phyloP scores from a whole-genome alignment of 345 rosid species.

The Tarenaya hassleriana region DNA sequence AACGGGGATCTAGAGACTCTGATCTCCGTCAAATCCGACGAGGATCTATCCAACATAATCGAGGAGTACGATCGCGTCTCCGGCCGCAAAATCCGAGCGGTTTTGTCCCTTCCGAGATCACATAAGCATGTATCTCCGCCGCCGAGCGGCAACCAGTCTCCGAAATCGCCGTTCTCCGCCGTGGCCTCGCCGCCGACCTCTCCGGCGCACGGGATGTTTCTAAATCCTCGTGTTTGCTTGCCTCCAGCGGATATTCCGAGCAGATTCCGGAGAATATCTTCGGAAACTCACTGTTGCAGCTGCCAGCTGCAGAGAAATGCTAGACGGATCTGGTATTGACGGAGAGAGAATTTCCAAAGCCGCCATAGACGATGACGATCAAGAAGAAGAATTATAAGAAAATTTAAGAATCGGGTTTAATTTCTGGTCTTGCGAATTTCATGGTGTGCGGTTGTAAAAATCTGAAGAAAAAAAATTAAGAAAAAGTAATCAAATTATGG shows the following conservation, averaged over 20 bases:
- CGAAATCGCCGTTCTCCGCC: conserved; percentile 24
- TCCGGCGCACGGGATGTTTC: conserved; percentile 3
- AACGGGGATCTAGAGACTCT: conserved; percentile 73
- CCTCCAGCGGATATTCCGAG: conserved; percentile 17
- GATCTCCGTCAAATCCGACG: conserved; percentile 66
- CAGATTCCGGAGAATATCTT: conserved; percentile 25
- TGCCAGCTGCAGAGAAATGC: conserved; percentile 25
- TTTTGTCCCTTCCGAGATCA: conserved; percentile 22
- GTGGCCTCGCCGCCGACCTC: conserved; percentile 21
- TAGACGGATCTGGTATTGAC: conserved; percentile 22
- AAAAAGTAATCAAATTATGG: too few relatives aligned
- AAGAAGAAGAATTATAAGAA: not conserved
- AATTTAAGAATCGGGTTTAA: not conserved
- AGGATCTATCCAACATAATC: conserved; percentile 49
- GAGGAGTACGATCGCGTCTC: conserved; percentile 24
- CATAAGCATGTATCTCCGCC: conserved; percentile 25
- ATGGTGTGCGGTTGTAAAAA: too few relatives aligned
- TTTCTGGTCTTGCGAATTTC: too few relatives aligned
- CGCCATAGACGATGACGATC: not conserved
- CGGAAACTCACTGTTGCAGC: conserved; percentile 22
- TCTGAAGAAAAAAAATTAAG: too few relatives aligned
- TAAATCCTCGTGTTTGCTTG: conserved; percentile 4
- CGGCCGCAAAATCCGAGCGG: conserved; percentile 27
- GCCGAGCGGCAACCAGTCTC: conserved; percentile 19
- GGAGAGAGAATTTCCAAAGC: not conserved